These are phyloP conservation scores for Eimeria maxima DNA, from an alignment of 169 alveolate genomes.

Conservation along the genomic window DNA sequence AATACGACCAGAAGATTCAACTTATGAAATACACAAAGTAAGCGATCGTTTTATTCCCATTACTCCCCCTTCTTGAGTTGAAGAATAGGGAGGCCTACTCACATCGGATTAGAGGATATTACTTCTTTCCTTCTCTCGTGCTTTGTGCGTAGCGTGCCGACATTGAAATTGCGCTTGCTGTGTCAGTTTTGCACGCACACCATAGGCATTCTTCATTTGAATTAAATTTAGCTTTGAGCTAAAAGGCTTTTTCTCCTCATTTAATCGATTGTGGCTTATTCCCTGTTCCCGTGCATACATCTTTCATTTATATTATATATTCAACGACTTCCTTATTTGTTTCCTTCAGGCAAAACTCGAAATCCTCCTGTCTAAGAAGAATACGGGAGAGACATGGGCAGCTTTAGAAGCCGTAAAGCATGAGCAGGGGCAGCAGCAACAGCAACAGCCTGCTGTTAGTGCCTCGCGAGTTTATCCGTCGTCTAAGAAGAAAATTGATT, in stretches of 20 bases:
- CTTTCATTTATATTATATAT: no score
- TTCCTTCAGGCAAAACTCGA: constrained; percentile 70
- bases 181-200: background rate
- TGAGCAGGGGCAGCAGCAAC: background rate
- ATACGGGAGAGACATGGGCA: constrained; percentile 53
- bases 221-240: no score
- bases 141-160: background rate
- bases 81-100: no score
- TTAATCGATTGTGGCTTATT: no score
- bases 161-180: background rate
- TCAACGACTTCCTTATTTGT: background rate
- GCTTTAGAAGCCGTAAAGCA: constrained; percentile 60
- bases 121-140: background rate
- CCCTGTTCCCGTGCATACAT: no score
- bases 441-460: background rate
- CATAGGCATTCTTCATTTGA: background rate
- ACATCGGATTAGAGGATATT: no score
- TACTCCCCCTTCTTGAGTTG: background rate
- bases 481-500: constrained; percentile 75
- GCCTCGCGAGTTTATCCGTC: constrained; percentile 65
- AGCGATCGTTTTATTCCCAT: background rate
- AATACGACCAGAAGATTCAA: constrained; percentile 15
- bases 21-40: constrained; percentile 53
- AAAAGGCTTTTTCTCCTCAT: no score
- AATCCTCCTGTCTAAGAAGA: constrained; percentile 43